These are phyloP conservation scores for Sporisorium graminicola DNA, from an alignment of 1,284 basidiomycete species.

Conservation along the genomic window DNA sequence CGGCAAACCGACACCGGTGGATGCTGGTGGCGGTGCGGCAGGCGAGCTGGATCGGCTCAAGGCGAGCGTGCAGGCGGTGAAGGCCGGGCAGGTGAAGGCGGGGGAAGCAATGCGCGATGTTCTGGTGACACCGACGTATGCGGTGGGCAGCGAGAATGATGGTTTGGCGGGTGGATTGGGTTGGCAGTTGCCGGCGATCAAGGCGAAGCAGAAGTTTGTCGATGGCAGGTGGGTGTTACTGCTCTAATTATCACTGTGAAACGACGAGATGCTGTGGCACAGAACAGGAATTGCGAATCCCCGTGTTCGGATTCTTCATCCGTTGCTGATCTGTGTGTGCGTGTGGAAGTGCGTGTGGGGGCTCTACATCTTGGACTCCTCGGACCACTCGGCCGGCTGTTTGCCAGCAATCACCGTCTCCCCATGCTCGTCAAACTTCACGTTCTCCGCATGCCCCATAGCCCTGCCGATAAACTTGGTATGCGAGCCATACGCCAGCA, in stretches of 20 bases:
- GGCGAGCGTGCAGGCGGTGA: slow-evolving; percentile 32
- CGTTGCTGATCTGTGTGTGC: not conserved
- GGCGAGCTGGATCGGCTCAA: slow-evolving; percentile 22
- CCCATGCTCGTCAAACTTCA: slow-evolving; percentile 83
- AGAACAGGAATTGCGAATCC: too few species aligned
- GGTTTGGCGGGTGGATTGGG: slow-evolving; percentile 58
- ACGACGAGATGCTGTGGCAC: too few species aligned
- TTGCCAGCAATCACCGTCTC: slow-evolving; percentile 78
- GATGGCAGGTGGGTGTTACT: slow-evolving; percentile 62
- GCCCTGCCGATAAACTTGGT: slow-evolving; percentile 89
- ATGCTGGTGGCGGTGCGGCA: slow-evolving; percentile 14
- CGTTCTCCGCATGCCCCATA: slow-evolving; percentile 79
- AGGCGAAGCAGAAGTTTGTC: slow-evolving; percentile 59
- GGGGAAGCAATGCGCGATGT: slow-evolving; percentile 43
- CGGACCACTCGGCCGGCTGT: slow-evolving; percentile 46
- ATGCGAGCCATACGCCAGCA: slow-evolving; percentile 72
- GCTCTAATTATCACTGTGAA: not conserved
- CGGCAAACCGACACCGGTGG: slow-evolving; percentile 76
- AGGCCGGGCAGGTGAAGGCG: slow-evolving; percentile 24
- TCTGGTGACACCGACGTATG: slow-evolving; percentile 63
- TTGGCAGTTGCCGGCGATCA: slow-evolving; percentile 64
- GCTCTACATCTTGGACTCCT: slow-evolving; percentile 17
- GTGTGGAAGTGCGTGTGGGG: not conserved
- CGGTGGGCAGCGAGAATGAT: slow-evolving; percentile 57
- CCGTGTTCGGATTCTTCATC: too few species aligned